A percentile compares a stretch with the other conserved stretches of the same genome.
These are phyloP conservation scores for Emergomyces pasteurianus DNA, from an alignment of 2,329 filamentous ascomycete species.

Conservation along the genomic window DNA sequence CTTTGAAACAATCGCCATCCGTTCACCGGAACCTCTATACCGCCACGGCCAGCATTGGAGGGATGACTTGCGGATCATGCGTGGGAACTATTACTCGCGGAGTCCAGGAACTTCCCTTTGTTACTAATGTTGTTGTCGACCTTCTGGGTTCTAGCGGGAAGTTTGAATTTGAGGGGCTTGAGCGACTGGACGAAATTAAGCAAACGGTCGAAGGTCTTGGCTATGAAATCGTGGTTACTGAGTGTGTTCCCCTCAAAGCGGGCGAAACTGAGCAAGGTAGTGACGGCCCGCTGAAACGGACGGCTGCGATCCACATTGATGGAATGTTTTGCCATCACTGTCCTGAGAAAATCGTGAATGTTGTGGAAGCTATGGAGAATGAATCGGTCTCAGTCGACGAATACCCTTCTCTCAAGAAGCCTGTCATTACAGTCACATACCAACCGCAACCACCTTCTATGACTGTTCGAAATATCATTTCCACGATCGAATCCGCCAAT, in stretches of 20 bases:
- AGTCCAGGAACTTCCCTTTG: conserved; percentile 34
- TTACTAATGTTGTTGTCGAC: conserved; percentile 39
- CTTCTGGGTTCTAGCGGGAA: conserved; percentile 40
- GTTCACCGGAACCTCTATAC: conserved; percentile 15
- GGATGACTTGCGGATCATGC: conserved; percentile 49
- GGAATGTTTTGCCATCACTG: conserved; percentile 68
- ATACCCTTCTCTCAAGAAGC: conserved; percentile 45
- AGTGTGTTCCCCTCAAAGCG: conserved; percentile 24
- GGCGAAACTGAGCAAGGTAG: conserved; percentile 23
- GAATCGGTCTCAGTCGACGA: conserved; percentile 27
- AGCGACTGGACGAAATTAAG: conserved; percentile 34
- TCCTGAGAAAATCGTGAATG: conserved; percentile 36
- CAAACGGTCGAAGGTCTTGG: conserved; percentile 47
- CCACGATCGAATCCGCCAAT: conserved; percentile 54
- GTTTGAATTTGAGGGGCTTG: conserved; percentile 37
- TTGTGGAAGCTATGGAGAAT: conserved; percentile 37
- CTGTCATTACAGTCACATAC: conserved; percentile 61
- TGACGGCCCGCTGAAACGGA: conserved; percentile 33
- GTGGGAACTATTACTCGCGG: conserved; percentile 38
- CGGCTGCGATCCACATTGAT: conserved; percentile 53
- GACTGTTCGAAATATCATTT: conserved; percentile 64
- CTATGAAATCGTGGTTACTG: conserved; percentile 51
- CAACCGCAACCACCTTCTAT: conserved; percentile 54
- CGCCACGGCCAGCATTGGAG: conserved; percentile 40
- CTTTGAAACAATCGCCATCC: conserved; percentile 6